Conservation (phyloP, 306 rosid species). For the Begonia fuchsioides region DNA sequence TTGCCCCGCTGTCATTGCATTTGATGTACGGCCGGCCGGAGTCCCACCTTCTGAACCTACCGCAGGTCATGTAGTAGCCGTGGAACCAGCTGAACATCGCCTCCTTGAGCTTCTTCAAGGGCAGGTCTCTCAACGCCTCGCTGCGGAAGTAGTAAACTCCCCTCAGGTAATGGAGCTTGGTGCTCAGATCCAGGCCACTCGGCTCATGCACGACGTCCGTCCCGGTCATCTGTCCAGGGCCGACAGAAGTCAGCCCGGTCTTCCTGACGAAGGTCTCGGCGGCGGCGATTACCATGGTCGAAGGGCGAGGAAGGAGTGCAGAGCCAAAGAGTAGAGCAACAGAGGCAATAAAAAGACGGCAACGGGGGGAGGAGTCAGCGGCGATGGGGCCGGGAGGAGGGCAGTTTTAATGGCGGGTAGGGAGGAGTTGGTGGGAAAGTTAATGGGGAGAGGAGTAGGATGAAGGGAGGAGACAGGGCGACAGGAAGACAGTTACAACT, state of each 20-base stretch:
- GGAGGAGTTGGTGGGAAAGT: no score
- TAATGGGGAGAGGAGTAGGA: no score
- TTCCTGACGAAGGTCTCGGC: slow-evolving; percentile 22
- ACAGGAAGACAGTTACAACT: no score
- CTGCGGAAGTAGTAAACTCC: slow-evolving; percentile 37
- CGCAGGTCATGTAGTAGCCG: slow-evolving; percentile 26
- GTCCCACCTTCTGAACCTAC: slow-evolving; percentile 50
- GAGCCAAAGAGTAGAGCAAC: no score
- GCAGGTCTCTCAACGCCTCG: slow-evolving; percentile 20
- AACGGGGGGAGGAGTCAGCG: no score
- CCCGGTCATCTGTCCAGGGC: slow-evolving; percentile 25
- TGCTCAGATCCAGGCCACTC: slow-evolving; percentile 46
- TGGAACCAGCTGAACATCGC: slow-evolving; percentile 19
- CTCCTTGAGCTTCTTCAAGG: slow-evolving; percentile 27
- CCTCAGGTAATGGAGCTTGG: slow-evolving; percentile 70
- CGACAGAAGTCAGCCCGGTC: slow-evolving; percentile 47
- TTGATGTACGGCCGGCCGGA: slow-evolving; percentile 54
- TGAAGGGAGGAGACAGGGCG: no score
- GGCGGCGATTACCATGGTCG: slow-evolving; percentile 21
- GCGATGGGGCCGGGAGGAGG: no score
- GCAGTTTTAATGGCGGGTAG: no score
- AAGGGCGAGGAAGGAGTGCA: background rate
- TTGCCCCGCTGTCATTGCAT: slow-evolving; percentile 74
- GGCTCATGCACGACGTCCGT: slow-evolving; percentile 25
- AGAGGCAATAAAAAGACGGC: no score